Conservation (phyloP, 352 stramenopile species). For the Globisporangium rhizosaccharum region DNA sequence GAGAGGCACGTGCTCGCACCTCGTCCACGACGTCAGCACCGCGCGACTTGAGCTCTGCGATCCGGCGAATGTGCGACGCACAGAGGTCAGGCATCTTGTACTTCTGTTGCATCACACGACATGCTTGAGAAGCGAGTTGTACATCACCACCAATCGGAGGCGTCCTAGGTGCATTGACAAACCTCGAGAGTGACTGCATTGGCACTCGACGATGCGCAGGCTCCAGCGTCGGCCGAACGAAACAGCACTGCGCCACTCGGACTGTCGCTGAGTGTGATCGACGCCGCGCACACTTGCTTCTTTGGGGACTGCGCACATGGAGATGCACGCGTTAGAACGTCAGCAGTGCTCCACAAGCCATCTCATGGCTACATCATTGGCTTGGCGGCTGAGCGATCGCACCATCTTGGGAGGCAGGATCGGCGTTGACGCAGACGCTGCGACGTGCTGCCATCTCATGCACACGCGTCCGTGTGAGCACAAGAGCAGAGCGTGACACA, state of each 20-base stretch:
- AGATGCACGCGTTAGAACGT: not conserved
- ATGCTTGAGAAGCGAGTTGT: not conserved
- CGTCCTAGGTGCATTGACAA: not conserved
- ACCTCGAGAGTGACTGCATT: slow-evolving; percentile 20
- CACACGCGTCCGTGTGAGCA: not conserved
- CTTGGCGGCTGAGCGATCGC: no score
- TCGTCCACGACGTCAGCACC: slow-evolving; percentile 27
- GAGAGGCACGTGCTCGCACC: slow-evolving; percentile 5
- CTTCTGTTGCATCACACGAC: slow-evolving; percentile 15
- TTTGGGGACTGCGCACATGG: slow-evolving; percentile 35
- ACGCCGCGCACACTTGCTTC: slow-evolving; percentile 12
- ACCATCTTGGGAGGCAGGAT: slow-evolving; percentile 59
- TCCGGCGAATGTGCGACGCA: slow-evolving; percentile 60
- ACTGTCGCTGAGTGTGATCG: slow-evolving; percentile 14
- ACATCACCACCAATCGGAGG: not conserved
- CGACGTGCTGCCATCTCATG: slow-evolving; percentile 6
- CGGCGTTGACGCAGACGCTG: slow-evolving; percentile 25
- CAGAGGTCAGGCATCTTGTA: slow-evolving; percentile 60
- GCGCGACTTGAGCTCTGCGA: slow-evolving; percentile 46
- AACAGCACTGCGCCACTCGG: slow-evolving; percentile 18
- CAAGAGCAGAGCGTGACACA: no score
- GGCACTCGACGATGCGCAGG: not conserved
- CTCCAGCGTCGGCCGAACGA: not conserved
- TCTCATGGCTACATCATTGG: no score
- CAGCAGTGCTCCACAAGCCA: no score